A percentile compares a stretch with the other conserved stretches of the same genome.
phyloP scores from a whole-genome alignment of 164 flowering plant genomes.

The Vitis vinifera region DNA sequence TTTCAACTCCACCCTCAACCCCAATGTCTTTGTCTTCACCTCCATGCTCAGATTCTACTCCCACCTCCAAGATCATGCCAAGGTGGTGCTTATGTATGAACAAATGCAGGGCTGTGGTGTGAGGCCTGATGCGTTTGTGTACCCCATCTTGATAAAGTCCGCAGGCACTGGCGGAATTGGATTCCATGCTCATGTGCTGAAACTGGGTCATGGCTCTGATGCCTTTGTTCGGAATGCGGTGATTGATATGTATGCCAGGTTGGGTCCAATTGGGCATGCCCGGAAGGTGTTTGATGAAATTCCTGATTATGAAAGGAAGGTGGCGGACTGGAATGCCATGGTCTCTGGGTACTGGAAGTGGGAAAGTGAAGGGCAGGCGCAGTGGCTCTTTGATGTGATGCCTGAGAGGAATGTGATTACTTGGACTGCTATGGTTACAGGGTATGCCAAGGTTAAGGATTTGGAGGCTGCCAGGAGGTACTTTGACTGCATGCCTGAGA shows the following conservation, averaged over 20 bases:
- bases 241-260: constrained; percentile 45
- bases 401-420: constrained; percentile 57
- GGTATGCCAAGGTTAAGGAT: constrained; percentile 49
- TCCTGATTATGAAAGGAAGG: constrained; percentile 24
- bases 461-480: constrained; percentile 48
- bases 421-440: constrained; percentile 83
- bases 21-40: constrained; percentile 23
- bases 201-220: constrained; percentile 38
- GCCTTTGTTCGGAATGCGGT: constrained; percentile 47
- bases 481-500: constrained; percentile 66
- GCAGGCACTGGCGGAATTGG: constrained; percentile 21
- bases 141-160: constrained; percentile 37
- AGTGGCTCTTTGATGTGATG: constrained; percentile 52
- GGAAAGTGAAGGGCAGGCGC: constrained; percentile 49
- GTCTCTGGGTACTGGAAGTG: constrained; percentile 68
- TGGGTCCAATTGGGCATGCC: constrained; percentile 38
- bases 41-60: constrained; percentile 23
- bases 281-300: constrained; percentile 65
- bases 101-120: constrained; percentile 20
- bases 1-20: constrained; percentile 19
- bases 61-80: constrained; percentile 2
- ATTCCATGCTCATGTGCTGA: constrained; percentile 38
- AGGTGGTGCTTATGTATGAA: constrained; percentile 28
- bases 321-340: constrained; percentile 69
- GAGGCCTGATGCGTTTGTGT: constrained; percentile 25